Percentiles rank a stretch among this genome's conserved stretches.
These are phyloP conservation scores for Leishmania guyanensis DNA, from an alignment of 208 protist genomes.

Conservation along the genomic window DNA sequence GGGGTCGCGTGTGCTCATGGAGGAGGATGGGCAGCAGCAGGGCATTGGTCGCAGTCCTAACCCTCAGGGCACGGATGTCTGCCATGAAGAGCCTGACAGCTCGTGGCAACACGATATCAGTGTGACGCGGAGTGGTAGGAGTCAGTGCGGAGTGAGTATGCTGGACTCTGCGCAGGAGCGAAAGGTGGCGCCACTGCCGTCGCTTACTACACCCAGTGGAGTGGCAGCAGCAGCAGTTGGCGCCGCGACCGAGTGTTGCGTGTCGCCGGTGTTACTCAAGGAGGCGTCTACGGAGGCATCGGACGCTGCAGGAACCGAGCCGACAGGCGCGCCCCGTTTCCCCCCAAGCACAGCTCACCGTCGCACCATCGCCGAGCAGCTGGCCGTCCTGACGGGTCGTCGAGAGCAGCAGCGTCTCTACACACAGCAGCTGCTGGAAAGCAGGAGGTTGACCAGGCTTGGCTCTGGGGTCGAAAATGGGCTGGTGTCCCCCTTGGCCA, in stretches of 20 bases:
- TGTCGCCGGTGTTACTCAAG: background rate
- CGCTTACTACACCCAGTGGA: background rate
- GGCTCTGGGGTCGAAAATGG: background rate
- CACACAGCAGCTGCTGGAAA: conserved; percentile 12
- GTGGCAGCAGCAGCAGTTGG: background rate
- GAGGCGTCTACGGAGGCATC: background rate
- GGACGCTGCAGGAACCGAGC: background rate
- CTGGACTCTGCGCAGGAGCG: background rate
- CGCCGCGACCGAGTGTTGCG: background rate
- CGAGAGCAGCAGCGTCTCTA: conserved; percentile 49
- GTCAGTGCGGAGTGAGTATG: background rate
- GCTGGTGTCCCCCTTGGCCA: background rate
- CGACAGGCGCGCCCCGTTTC: background rate
- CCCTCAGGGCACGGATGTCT: background rate
- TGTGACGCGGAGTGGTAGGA: background rate
- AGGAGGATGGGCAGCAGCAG: background rate
- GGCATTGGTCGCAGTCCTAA: background rate
- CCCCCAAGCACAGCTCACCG: conserved; percentile 16
- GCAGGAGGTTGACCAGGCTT: background rate
- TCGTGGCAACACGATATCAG: background rate
- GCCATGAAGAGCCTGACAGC: background rate
- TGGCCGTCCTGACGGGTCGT: conserved; percentile 46
- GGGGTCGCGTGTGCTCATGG: background rate
- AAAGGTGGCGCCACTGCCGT: background rate
- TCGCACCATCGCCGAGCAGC: conserved; percentile 48